These are phyloP conservation scores for Musa beccarii DNA, from an alignment of 176 grass and related monocot genomes.

Conservation along the genomic window DNA sequence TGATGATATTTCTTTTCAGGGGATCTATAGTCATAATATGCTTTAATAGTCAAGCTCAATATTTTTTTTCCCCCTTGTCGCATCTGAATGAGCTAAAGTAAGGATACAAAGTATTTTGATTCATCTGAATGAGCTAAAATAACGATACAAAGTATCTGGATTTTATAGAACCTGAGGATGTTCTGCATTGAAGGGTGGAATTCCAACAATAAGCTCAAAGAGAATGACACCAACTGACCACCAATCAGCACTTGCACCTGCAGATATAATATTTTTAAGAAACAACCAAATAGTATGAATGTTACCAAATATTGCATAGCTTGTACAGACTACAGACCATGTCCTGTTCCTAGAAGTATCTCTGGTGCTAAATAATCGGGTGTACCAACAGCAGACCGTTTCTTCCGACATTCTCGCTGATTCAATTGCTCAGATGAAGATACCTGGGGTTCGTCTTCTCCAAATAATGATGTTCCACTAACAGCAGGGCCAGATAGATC, in stretches of 20 bases:
- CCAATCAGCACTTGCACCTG: constrained; percentile 99
- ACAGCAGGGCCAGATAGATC: constrained; percentile 93
- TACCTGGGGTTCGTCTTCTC: constrained; percentile 81
- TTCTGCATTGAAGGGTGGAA: constrained; percentile 98
- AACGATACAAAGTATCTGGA: neutral
- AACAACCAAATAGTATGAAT: neutral
- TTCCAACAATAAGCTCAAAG: constrained; percentile 98
- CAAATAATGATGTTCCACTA: constrained; percentile 76
- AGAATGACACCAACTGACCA: constrained; percentile 99
- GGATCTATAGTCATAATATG: neutral
- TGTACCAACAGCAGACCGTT: constrained; percentile 91
- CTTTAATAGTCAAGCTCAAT: neutral
- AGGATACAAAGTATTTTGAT: neutral
- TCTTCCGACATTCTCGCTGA: constrained; percentile 68
- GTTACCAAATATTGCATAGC: neutral
- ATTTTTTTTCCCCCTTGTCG: neutral
- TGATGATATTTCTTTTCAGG: no score
- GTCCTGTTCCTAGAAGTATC: constrained; percentile 96
- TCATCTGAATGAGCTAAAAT: neutral
- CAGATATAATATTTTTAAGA: constrained; percentile 19
- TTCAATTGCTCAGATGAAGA: constrained; percentile 64
- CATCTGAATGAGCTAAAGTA: constrained; percentile 1
- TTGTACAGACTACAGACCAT: constrained; percentile 42
- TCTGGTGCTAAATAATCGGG: constrained; percentile 99
- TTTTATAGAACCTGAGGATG: constrained; percentile 67